These are phyloP conservation scores for Nymphaea thermarum DNA, from an alignment of 164 flowering plant species.

Conservation along the genomic window DNA sequence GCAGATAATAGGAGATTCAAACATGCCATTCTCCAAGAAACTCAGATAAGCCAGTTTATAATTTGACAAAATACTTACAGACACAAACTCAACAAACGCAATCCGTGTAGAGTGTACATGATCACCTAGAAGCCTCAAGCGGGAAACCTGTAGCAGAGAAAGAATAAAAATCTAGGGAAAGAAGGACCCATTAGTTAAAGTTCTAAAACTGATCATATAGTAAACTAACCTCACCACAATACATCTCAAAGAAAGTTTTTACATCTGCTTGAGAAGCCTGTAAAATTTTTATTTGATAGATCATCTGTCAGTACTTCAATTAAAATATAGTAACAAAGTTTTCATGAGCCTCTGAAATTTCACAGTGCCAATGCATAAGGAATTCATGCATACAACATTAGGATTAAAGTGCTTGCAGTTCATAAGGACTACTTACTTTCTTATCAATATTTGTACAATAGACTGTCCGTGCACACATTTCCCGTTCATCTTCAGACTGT, in stretches of 20 bases:
- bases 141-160: slow-evolving; percentile 36
- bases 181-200: background rate
- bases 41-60: no score
- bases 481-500: slow-evolving; percentile 97
- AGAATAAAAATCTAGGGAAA: slow-evolving; percentile 3
- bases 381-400: background rate
- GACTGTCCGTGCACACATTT: slow-evolving; percentile 95
- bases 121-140: slow-evolving; percentile 73
- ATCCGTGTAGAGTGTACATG: slow-evolving; percentile 69
- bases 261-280: slow-evolving; percentile 90
- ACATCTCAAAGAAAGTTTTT: slow-evolving; percentile 71
- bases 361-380: background rate
- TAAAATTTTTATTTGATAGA: background rate
- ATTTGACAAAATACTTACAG: slow-evolving; percentile 23
- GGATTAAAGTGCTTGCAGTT: background rate
- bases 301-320: background rate
- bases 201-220: background rate
- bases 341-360: background rate
- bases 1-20: no score
- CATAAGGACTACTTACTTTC: slow-evolving; percentile 43
- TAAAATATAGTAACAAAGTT: background rate
- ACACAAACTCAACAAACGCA: slow-evolving; percentile 63
- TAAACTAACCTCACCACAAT: slow-evolving; percentile 80
- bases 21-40: no score
- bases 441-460: slow-evolving; percentile 96